These are phyloP conservation scores for Phanerochaete carnosa DNA, from an alignment of 768 basidiomycete genomes.

Conservation along the genomic window DNA sequence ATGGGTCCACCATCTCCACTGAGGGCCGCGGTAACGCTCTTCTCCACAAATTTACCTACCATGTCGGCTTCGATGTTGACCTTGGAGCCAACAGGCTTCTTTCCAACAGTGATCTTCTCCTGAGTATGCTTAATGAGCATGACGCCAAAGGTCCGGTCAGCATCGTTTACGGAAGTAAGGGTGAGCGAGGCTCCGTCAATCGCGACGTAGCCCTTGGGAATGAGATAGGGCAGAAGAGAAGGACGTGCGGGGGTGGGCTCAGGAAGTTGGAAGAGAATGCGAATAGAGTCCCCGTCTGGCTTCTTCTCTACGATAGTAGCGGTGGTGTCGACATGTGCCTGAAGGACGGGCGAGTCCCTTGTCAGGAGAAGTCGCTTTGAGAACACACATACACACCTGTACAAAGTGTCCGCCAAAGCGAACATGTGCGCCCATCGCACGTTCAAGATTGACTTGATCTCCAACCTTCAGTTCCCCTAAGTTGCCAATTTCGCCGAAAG, in stretches of 20 bases:
- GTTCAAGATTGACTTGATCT: slow-evolving; percentile 86
- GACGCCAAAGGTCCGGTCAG: slow-evolving; percentile 65
- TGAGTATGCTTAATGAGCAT: slow-evolving; percentile 98
- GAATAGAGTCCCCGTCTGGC: slow-evolving; percentile 85
- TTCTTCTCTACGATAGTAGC: slow-evolving; percentile 65
- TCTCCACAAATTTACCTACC: slow-evolving; percentile 89
- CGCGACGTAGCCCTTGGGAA: slow-evolving; percentile 92
- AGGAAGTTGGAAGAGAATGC: slow-evolving; percentile 75
- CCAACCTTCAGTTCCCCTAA: slow-evolving; percentile 76
- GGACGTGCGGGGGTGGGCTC: slow-evolving; percentile 54
- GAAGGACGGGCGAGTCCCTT: neutral
- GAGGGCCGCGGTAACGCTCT: slow-evolving; percentile 71
- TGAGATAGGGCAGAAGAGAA: slow-evolving; percentile 75
- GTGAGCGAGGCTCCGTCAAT: slow-evolving; percentile 95
- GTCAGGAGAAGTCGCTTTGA: neutral
- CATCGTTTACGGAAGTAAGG: slow-evolving; percentile 73
- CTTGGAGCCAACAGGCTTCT: slow-evolving; percentile 70
- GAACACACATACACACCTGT: slow-evolving; percentile 53
- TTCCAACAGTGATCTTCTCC: slow-evolving; percentile 75
- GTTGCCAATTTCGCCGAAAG: neutral
- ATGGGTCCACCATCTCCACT: slow-evolving; percentile 45
- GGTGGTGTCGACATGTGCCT: slow-evolving; percentile 95
- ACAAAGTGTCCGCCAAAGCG: slow-evolving; percentile 98
- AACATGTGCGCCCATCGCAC: slow-evolving; percentile 89
- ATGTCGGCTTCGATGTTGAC: slow-evolving; percentile 97